Percentiles rank a stretch among this genome's conserved stretches.
Evolutionary conservation across 1,139 yeast species (phyloP).

Genomic region (Debaryomyces robertsiae): DNA sequence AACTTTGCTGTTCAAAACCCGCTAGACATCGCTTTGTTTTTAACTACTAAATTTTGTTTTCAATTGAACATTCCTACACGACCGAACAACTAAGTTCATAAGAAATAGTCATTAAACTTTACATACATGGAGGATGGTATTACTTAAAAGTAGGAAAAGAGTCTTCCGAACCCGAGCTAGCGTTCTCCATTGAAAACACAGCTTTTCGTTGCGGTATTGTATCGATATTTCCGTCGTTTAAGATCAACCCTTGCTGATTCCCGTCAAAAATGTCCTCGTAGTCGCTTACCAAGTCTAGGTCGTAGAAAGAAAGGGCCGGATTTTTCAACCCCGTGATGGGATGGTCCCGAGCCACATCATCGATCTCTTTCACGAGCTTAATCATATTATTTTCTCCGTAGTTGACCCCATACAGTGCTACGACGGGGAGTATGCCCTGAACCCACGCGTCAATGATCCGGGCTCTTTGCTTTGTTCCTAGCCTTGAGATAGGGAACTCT

Average conservation of each 20-base stretch:
- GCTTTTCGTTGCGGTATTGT: constrained; percentile 8
- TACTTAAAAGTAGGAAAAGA: background rate
- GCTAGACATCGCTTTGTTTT: constrained; percentile 5
- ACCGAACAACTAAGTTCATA: constrained; percentile 2
- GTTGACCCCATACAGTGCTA: constrained; percentile 54
- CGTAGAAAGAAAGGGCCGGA: constrained; percentile 48
- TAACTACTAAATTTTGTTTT: constrained; percentile 3
- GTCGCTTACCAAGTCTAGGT: constrained; percentile 28
- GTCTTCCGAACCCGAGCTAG: constrained; percentile 6
- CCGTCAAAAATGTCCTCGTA: constrained; percentile 35
- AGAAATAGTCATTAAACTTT: too few relatives aligned
- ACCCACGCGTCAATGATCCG: constrained; percentile 62
- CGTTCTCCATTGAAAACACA: constrained; percentile 11
- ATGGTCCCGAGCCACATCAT: constrained; percentile 41
- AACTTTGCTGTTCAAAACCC: background rate
- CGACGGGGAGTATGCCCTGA: constrained; percentile 48
- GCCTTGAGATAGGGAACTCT: constrained; percentile 66
- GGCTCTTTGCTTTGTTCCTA: constrained; percentile 78
- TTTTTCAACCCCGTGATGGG: constrained; percentile 48
- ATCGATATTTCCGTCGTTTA: constrained; percentile 23
- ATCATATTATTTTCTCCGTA: constrained; percentile 69
- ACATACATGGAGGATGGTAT: too few relatives aligned
- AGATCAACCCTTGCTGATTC: constrained; percentile 30
- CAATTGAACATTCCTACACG: constrained; percentile 8
- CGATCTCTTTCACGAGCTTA: constrained; percentile 54